Evolutionary conservation across 1,284 basidiomycete species (phyloP).

Genomic region (Ganoderma lingzhi): DNA sequence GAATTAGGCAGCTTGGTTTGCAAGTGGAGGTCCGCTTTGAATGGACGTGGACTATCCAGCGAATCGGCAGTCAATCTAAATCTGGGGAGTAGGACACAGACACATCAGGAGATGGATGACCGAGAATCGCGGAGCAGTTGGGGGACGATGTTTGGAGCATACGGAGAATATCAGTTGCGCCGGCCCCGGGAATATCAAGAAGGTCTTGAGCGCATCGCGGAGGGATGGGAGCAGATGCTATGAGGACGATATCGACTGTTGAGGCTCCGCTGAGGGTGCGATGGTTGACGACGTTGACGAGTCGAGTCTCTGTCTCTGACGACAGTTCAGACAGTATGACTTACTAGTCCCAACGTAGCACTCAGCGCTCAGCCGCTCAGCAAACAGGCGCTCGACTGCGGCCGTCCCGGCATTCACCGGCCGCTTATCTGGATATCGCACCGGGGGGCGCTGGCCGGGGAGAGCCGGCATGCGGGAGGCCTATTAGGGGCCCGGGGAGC

Average conservation of each 20-base stretch:
- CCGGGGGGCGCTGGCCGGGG: background rate
- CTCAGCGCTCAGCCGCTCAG: too few species aligned
- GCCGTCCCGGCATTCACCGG: background rate
- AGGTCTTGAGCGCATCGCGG: background rate
- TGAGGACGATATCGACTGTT: background rate
- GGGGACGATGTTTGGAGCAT: background rate
- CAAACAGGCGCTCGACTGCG: too few species aligned
- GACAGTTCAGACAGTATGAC: background rate
- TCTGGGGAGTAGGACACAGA: background rate
- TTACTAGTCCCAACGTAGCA: too few species aligned
- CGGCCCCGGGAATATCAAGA: background rate
- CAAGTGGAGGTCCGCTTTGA: background rate
- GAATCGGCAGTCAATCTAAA: background rate
- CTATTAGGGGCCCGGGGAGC: background rate
- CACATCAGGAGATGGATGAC: background rate
- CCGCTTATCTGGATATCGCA: constrained; percentile 5
- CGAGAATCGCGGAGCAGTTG: constrained; percentile 6
- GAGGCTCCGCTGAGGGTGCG: background rate
- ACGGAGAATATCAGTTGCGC: background rate
- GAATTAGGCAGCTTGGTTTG: background rate
- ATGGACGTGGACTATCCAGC: background rate
- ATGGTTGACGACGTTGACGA: background rate
- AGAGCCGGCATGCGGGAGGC: background rate
- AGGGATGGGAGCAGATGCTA: background rate
- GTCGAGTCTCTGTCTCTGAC: background rate